These are phyloP conservation scores for Hanseniaspora valbyensis DNA, from an alignment of 805 yeast genomes.

Conservation along the genomic window DNA sequence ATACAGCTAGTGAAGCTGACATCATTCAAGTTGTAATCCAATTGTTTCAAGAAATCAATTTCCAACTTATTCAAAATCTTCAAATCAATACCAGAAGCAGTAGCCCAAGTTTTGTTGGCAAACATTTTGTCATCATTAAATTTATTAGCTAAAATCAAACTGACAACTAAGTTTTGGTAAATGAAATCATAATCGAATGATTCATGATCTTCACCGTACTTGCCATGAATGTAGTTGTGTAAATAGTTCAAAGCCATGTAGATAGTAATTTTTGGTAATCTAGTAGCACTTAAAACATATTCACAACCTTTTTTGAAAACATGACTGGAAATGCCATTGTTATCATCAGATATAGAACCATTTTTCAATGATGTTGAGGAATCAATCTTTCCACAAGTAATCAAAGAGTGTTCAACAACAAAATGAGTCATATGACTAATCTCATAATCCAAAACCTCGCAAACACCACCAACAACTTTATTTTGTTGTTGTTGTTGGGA, in stretches of 20 bases:
- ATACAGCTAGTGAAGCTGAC: slow-evolving; percentile 13
- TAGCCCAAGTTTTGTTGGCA: slow-evolving; percentile 89
- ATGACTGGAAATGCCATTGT: slow-evolving; percentile 7
- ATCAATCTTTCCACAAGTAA: slow-evolving; percentile 46
- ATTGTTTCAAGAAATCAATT: slow-evolving; percentile 51
- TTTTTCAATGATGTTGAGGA: slow-evolving; percentile 17
- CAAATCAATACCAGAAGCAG: slow-evolving; percentile 76
- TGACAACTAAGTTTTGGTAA: slow-evolving; percentile 49
- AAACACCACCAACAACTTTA: slow-evolving; percentile 53
- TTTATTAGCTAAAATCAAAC: slow-evolving; percentile 79
- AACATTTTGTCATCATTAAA: slow-evolving; percentile 94
- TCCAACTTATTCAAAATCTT: slow-evolving; percentile 54
- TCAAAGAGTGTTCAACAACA: slow-evolving; percentile 60
- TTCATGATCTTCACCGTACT: slow-evolving; percentile 26
- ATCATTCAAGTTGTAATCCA: slow-evolving; percentile 49
- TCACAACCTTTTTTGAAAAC: slow-evolving; percentile 48
- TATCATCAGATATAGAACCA: slow-evolving; percentile 19
- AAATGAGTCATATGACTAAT: slow-evolving; percentile 68
- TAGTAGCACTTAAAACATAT: slow-evolving; percentile 71
- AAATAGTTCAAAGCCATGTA: slow-evolving; percentile 69
- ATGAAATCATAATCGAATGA: slow-evolving; percentile 31
- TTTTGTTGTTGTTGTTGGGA: slow-evolving; percentile 16
- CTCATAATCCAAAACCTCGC: slow-evolving; percentile 69
- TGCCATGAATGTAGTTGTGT: slow-evolving; percentile 44
- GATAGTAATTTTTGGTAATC: slow-evolving; percentile 74